Evolutionary conservation across 306 rosid genomes (phyloP).

Genomic region (Trifolium fragiferum): DNA sequence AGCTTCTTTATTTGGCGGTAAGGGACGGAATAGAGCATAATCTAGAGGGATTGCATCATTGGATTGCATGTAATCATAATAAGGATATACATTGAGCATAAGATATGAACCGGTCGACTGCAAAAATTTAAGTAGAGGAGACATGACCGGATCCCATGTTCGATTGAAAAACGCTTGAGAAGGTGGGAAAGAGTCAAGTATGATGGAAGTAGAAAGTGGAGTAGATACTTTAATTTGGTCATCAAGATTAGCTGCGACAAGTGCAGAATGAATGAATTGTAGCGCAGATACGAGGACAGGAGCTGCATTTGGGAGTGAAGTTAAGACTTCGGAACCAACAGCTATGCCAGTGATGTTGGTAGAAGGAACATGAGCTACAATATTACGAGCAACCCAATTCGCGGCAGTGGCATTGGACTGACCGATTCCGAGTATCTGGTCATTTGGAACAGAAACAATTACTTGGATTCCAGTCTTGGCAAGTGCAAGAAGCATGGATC

Average conservation of each 20-base stretch:
- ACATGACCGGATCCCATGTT: constrained; percentile 92
- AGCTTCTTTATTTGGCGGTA: constrained; percentile 92
- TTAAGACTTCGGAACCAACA: constrained; percentile 89
- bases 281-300: constrained; percentile 84
- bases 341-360: constrained; percentile 95
- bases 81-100: constrained; percentile 92
- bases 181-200: constrained; percentile 96
- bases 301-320: constrained; percentile 82
- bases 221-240: constrained; percentile 88
- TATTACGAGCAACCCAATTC: constrained; percentile 88
- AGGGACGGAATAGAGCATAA: constrained; percentile 94
- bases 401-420: constrained; percentile 94
- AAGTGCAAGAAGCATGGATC: constrained; percentile 82
- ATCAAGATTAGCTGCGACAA: constrained; percentile 89
- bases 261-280: constrained; percentile 85
- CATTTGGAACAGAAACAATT: constrained; percentile 82
- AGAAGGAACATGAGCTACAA: constrained; percentile 87
- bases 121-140: constrained; percentile 84
- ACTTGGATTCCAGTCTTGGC: constrained; percentile 89
- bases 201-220: constrained; percentile 82
- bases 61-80: constrained; percentile 83
- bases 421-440: constrained; percentile 84
- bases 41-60: constrained; percentile 77
- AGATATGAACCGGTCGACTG: constrained; percentile 85
- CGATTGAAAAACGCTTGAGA: constrained; percentile 97